phyloP scores from a whole-genome alignment of 129 eudicot species.

The Centaurea solstitialis region DNA sequence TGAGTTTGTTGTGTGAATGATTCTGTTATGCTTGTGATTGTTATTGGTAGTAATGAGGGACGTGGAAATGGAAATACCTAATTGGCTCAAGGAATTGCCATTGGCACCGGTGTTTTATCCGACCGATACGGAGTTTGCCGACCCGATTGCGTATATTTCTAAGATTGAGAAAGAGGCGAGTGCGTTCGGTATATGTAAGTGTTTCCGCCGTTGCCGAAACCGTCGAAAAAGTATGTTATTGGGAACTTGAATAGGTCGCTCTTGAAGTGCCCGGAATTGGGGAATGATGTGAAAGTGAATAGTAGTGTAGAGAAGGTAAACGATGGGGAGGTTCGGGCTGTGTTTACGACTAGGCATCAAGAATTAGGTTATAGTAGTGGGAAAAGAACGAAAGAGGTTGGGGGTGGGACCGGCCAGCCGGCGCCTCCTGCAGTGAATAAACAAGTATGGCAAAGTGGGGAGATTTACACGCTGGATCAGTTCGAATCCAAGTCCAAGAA shows the following conservation, averaged over 20 bases:
- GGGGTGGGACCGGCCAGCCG: conserved; percentile 19
- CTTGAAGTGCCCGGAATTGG: conserved; percentile 70
- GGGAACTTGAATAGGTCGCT: conserved; percentile 74
- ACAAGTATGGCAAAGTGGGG: conserved; percentile 99
- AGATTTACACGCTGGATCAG: conserved; percentile 81
- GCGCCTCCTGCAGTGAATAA: conserved; percentile 38
- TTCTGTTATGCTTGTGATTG: conserved; percentile 37
- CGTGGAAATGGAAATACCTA: conserved; percentile 67
- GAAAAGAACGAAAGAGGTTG: conserved; percentile 48
- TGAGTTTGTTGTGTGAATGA: conserved; percentile 13
- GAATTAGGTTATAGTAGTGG: conserved; percentile 61
- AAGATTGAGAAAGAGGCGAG: conserved; percentile 97
- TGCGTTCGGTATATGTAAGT: conserved; percentile 95
- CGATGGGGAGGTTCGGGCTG: conserved; percentile 58
- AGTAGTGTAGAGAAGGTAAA: conserved; percentile 21
- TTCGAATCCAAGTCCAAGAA: conserved; percentile 82
- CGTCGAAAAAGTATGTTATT: conserved; percentile 72
- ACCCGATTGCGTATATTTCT: conserved; percentile 98
- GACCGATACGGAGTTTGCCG: conserved; percentile 93
- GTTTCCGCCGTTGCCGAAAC: conserved; percentile 90
- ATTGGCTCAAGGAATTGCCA: conserved; percentile 87
- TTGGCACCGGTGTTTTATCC: conserved; percentile 95
- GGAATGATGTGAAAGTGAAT: conserved; percentile 39
- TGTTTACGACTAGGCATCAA: conserved; percentile 90
- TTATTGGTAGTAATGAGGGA: conserved; percentile 59